Conservation (phyloP, 805 yeast species). For the Sugiyamaella mastotermitis region DNA sequence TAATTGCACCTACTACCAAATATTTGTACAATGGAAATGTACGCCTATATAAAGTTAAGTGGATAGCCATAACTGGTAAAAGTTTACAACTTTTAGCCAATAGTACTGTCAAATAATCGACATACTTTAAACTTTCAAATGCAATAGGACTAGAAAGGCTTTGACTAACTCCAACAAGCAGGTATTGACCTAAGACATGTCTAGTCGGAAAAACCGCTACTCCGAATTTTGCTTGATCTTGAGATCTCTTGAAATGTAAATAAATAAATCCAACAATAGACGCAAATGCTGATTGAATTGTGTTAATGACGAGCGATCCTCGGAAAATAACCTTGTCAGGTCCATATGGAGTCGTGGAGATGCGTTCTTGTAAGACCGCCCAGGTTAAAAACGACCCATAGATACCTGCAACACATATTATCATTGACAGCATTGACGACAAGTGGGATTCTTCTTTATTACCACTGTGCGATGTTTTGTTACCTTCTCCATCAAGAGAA, state of each 20-base stretch:
- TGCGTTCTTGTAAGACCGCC: slow-evolving; percentile 88
- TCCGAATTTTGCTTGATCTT: not conserved
- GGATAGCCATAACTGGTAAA: slow-evolving; percentile 90
- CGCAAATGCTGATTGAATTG: slow-evolving; percentile 70
- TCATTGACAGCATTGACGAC: slow-evolving; percentile 9
- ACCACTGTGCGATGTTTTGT: too few species aligned
- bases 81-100: slow-evolving; percentile 91
- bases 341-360: slow-evolving; percentile 71
- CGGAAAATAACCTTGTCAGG: slow-evolving; percentile 49
- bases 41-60: slow-evolving; percentile 60
- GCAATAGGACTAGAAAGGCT: slow-evolving; percentile 81
- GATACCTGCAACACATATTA: slow-evolving; percentile 52
- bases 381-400: slow-evolving; percentile 84
- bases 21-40: slow-evolving; percentile 72
- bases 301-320: slow-evolving; percentile 73
- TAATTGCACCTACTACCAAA: slow-evolving; percentile 69
- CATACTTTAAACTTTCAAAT: slow-evolving; percentile 68
- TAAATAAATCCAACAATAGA: slow-evolving; percentile 60
- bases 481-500: too few species aligned
- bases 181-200: slow-evolving; percentile 33
- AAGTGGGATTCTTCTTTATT: too few species aligned
- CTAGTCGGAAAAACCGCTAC: slow-evolving; percentile 26
- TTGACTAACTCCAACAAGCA: slow-evolving; percentile 63
- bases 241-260: slow-evolving; percentile 31
- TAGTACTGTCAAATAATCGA: slow-evolving; percentile 77